Evolutionary conservation across 306 rosid genomes (phyloP), one percentile per base, ranked within the genome.

Genomic region (Senna siamea): DNA sequence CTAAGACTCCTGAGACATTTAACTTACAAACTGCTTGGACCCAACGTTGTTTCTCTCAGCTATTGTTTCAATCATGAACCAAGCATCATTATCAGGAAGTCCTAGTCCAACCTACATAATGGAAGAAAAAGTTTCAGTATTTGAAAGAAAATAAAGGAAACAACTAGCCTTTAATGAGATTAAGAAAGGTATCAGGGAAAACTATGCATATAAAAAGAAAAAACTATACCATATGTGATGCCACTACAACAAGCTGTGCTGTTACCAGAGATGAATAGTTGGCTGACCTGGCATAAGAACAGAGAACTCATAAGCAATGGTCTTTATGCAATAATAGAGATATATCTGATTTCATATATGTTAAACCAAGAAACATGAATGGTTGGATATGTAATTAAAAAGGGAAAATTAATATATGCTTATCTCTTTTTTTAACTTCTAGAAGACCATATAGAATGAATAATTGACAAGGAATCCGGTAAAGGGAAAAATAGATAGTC

Each of bases 11-110:
- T 26, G 30, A 26, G 40, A 37, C 6, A 55, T 40, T 77, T 41
- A 51, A 80, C 96, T 92, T 87, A 94, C 96, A 77, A 90, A 90
- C 69, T 94, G 99, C 76, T 92, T 94, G 84, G 86, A 94, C 53
- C 99, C 99, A 13, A 92, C 79, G 84, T 82, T 92, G 86, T 88
- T 92, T 77, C 88, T 89, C 88, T 88, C 97, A 14, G 97, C 96
- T 77, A 94, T 89, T 70, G 93, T 92, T 85, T 92, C 99, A 48
- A 92, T 88, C 88, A 92, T 87, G 86, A 85, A 92, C 99, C 99
- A 94, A 68, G 97, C 88, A 87, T 92, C 99, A 47, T 69, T 82
- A 78, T 92, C 97, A 73, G 90, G 90, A 81, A 94, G 95, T 78
- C 99, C 99, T 70, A 94, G 78, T 35, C 99, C 99, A 79, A 96